phyloP scores from a whole-genome alignment of 148 eudicot species.

The Suaeda aralocaspica region DNA sequence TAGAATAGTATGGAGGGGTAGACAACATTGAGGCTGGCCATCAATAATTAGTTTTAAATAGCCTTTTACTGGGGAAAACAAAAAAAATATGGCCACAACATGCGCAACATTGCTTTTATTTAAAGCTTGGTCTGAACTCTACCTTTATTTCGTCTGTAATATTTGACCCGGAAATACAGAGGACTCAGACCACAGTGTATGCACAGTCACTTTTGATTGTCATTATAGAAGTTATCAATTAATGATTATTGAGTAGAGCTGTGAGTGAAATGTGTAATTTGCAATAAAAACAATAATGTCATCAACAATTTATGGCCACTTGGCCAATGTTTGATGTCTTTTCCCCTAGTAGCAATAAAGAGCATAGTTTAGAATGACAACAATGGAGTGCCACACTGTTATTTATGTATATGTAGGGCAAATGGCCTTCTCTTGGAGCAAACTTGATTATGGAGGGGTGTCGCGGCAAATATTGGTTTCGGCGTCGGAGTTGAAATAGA shows the following conservation, averaged over 20 bases:
- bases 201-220: background rate
- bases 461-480: too few species aligned
- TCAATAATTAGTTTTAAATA: background rate
- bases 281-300: background rate
- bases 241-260: background rate
- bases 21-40: background rate
- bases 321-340: too few species aligned
- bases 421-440: too few species aligned
- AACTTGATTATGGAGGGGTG: too few species aligned
- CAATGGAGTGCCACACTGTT: too few species aligned
- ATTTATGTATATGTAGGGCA: too few species aligned
- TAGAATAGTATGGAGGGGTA: background rate
- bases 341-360: too few species aligned
- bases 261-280: background rate
- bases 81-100: background rate
- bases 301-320: too few species aligned
- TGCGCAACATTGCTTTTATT: background rate
- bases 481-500: too few species aligned
- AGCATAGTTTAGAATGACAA: too few species aligned
- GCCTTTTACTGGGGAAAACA: background rate
- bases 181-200: background rate
- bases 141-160: background rate
- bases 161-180: background rate
- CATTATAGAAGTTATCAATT: background rate
- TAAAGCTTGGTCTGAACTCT: background rate